Evolutionary conservation across 2,329 filamentous ascomycete species (phyloP).

Genomic region (Verticillium zaregamsianum): DNA sequence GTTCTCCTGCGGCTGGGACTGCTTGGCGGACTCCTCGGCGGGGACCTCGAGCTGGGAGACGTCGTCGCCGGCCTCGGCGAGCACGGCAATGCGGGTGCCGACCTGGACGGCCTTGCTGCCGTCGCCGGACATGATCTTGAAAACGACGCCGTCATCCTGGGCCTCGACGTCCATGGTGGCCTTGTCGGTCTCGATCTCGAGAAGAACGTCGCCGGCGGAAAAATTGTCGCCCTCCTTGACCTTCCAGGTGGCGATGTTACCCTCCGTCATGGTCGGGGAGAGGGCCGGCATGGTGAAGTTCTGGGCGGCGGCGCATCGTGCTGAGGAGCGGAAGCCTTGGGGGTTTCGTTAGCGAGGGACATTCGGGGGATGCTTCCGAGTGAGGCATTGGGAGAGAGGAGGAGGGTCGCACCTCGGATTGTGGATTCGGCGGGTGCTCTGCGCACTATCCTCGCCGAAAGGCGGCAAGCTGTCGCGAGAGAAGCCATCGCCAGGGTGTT

Average conservation of each 20-base stretch:
- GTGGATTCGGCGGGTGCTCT: constrained; percentile 49
- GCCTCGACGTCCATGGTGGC: constrained; percentile 94
- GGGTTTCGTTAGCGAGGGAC: constrained; percentile 4
- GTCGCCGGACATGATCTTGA: constrained; percentile 74
- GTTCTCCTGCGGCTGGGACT: constrained; percentile 9
- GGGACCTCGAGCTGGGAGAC: constrained; percentile 70
- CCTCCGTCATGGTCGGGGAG: constrained; percentile 91
- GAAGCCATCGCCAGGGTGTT: constrained; percentile 53
- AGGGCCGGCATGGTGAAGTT: constrained; percentile 91
- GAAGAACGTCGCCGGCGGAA: constrained; percentile 76
- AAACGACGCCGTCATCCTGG: constrained; percentile 80
- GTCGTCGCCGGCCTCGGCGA: constrained; percentile 80
- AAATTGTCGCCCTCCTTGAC: constrained; percentile 85
- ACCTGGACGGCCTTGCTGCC: constrained; percentile 75
- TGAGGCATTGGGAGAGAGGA: constrained; percentile 8
- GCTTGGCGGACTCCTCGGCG: constrained; percentile 42
- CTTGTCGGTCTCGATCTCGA: constrained; percentile 94
- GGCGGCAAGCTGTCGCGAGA: constrained; percentile 58
- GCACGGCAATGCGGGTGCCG: constrained; percentile 74
- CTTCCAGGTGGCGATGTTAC: constrained; percentile 81
- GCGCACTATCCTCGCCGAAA: constrained; percentile 57
- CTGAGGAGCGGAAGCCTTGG: constrained; percentile 60
- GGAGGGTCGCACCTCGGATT: constrained; percentile 46
- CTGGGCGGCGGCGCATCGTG: constrained; percentile 65
- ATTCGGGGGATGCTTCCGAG: neutral